A percentile compares a stretch with the other conserved stretches of the same genome.
Evolutionary conservation across 495 filamentous ascomycete species (phyloP).

Genomic region (Aspergillus campestris): DNA sequence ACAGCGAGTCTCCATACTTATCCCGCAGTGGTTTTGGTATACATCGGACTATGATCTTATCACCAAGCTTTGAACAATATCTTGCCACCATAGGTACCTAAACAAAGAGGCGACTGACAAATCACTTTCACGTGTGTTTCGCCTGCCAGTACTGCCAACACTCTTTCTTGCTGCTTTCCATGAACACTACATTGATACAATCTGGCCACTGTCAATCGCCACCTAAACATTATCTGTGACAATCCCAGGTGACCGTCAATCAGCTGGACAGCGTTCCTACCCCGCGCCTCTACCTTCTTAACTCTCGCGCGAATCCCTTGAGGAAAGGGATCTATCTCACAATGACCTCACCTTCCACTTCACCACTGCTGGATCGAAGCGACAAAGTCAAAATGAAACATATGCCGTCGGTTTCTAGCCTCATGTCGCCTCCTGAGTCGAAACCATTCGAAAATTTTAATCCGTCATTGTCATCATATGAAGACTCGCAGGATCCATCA

Average conservation of each 20-base stretch:
- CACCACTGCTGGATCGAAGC: conserved; percentile 14
- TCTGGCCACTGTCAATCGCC: conserved; percentile 8
- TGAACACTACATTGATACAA: conserved; percentile 20
- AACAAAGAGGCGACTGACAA: conserved; percentile 33
- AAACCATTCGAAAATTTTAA: conserved; percentile 55
- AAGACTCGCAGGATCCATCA: conserved; percentile 19
- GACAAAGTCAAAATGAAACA: conserved; percentile 38
- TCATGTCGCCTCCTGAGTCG: conserved; percentile 70
- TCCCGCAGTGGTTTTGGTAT: neutral
- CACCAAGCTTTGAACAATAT: conserved; percentile 12
- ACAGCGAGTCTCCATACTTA: neutral
- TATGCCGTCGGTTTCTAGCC: conserved; percentile 46
- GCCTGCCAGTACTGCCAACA: conserved; percentile 15
- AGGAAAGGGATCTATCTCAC: conserved; percentile 2
- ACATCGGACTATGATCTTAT: conserved; percentile 16
- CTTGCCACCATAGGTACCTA: conserved; percentile 19
- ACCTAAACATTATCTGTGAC: neutral
- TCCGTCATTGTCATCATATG: conserved; percentile 26
- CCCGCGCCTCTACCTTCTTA: neutral
- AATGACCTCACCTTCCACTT: conserved; percentile 24
- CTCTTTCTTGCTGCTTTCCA: conserved; percentile 34
- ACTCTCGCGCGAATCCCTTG: neutral
- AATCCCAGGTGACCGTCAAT: neutral
- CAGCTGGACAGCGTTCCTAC: neutral
- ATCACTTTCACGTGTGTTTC: conserved; percentile 28